A percentile compares a stretch with the other conserved stretches of the same genome.
These are phyloP conservation scores for Pseudocercospora vitis DNA, from an alignment of 2,329 filamentous ascomycete genomes.

Conservation along the genomic window DNA sequence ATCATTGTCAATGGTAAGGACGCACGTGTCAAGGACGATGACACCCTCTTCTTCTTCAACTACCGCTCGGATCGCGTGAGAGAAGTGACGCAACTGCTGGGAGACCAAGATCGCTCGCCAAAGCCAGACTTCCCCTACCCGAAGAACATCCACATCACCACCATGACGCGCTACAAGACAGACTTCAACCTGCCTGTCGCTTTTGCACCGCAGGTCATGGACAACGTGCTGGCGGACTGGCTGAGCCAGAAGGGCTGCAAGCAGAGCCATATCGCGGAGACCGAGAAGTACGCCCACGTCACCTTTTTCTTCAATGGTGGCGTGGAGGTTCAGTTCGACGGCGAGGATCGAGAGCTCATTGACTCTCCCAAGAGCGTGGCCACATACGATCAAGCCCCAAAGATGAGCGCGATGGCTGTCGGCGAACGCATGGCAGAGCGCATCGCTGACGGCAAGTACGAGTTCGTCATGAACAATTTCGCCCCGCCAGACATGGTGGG, in stretches of 20 bases:
- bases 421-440: constrained; percentile 88
- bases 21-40: constrained; percentile 81
- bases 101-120: constrained; percentile 87
- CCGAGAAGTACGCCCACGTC: constrained; percentile 98
- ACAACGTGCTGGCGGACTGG: constrained; percentile 97
- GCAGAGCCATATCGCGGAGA: constrained; percentile 97
- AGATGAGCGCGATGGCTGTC: constrained; percentile 92
- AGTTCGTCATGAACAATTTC: constrained; percentile 99
- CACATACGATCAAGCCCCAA: constrained; percentile 91
- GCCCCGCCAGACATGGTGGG: constrained; percentile 99
- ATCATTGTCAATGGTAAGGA: constrained; percentile 91
- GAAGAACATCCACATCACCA: constrained; percentile 81
- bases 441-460: constrained; percentile 79
- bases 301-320: constrained; percentile 99
- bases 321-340: constrained; percentile 91
- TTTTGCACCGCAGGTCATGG: constrained; percentile 93
- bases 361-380: constrained; percentile 84
- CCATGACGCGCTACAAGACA: constrained; percentile 98
- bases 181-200: constrained; percentile 91
- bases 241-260: constrained; percentile 82
- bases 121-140: constrained; percentile 90
- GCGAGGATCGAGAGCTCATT: constrained; percentile 90
- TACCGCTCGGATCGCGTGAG: constrained; percentile 97
- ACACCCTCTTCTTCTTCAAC: constrained; percentile 99
- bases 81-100: constrained; percentile 92